A percentile compares a stretch with the other conserved stretches of the same genome.
These are phyloP conservation scores for Stephania japonica DNA, from an alignment of 164 flowering plant genomes.

Conservation along the genomic window DNA sequence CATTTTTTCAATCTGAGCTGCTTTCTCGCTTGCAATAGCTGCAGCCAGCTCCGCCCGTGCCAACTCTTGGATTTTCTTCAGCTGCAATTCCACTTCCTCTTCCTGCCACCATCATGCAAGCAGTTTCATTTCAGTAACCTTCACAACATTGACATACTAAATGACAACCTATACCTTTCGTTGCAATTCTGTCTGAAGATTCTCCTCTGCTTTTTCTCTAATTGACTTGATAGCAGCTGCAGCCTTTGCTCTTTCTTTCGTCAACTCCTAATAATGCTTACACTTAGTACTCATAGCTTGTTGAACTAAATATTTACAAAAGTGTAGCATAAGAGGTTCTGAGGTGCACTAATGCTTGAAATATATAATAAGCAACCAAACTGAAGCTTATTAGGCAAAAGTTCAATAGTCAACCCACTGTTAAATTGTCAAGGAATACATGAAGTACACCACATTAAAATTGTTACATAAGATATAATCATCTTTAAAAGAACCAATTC, in stretches of 20 bases:
- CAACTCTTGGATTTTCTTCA: conserved; percentile 62
- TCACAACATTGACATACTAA: neutral
- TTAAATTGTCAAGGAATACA: neutral
- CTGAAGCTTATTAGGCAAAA: neutral
- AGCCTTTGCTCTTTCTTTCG: conserved; percentile 70
- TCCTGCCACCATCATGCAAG: conserved; percentile 45
- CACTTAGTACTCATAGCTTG: neutral
- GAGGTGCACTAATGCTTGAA: neutral
- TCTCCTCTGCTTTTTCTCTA: conserved; percentile 77
- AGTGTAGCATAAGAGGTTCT: neutral
- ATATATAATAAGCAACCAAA: neutral
- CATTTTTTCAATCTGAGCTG: conserved; percentile 86
- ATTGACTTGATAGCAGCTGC: conserved; percentile 66
- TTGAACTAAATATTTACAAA: neutral
- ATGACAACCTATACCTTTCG: conserved; percentile 47
- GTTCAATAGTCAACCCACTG: neutral
- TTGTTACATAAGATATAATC: neutral
- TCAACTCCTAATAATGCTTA: conserved; percentile 55
- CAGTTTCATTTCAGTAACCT: conserved; percentile 7
- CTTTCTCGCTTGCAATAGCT: conserved; percentile 82
- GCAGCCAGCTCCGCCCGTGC: conserved; percentile 83
- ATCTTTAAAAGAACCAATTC: too few relatives aligned
- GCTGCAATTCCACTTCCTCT: conserved; percentile 52
- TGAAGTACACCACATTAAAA: neutral
- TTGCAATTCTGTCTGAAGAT: conserved; percentile 65